These are phyloP conservation scores for Russula sp. DNA, from an alignment of 768 basidiomycete genomes.

Conservation along the genomic window DNA sequence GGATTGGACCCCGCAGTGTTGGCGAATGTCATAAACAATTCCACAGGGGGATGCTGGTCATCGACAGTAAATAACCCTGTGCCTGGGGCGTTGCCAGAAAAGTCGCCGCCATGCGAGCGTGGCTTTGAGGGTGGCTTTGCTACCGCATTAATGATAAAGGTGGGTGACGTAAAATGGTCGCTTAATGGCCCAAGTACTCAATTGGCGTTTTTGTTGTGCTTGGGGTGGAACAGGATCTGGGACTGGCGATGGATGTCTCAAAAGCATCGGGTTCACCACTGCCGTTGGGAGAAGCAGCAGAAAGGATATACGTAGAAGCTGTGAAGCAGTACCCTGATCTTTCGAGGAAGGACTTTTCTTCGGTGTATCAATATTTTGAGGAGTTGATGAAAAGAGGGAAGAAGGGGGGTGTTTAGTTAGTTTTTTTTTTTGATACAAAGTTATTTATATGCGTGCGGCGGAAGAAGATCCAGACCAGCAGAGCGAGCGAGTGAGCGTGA, in stretches of 20 bases:
- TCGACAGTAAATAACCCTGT: slow-evolving; percentile 86
- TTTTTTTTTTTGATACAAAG: too few relatives aligned
- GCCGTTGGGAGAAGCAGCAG: slow-evolving; percentile 60
- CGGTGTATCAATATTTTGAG: slow-evolving; percentile 61
- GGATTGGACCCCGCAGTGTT: slow-evolving; percentile 72
- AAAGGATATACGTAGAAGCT: slow-evolving; percentile 52
- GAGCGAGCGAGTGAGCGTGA: too few relatives aligned
- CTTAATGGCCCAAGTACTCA: neutral
- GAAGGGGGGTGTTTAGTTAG: neutral
- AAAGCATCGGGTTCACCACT: slow-evolving; percentile 40
- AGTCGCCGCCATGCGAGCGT: slow-evolving; percentile 75
- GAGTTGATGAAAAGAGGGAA: slow-evolving; percentile 23
- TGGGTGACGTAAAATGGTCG: slow-evolving; percentile 22
- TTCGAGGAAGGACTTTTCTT: slow-evolving; percentile 70
- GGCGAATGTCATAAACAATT: slow-evolving; percentile 78
- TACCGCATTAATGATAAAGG: slow-evolving; percentile 79
- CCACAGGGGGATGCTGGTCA: slow-evolving; percentile 79
- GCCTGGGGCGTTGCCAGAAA: slow-evolving; percentile 58
- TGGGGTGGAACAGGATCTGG: slow-evolving; percentile 58
- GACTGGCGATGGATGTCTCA: slow-evolving; percentile 65
- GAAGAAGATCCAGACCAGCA: too few relatives aligned
- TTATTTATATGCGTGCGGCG: too few relatives aligned
- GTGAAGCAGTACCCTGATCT: slow-evolving; percentile 50
- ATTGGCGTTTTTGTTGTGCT: slow-evolving; percentile 12
- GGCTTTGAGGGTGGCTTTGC: slow-evolving; percentile 85